These are phyloP conservation scores for Eutrema japonicum DNA, from an alignment of 345 rosid species.

Conservation along the genomic window DNA sequence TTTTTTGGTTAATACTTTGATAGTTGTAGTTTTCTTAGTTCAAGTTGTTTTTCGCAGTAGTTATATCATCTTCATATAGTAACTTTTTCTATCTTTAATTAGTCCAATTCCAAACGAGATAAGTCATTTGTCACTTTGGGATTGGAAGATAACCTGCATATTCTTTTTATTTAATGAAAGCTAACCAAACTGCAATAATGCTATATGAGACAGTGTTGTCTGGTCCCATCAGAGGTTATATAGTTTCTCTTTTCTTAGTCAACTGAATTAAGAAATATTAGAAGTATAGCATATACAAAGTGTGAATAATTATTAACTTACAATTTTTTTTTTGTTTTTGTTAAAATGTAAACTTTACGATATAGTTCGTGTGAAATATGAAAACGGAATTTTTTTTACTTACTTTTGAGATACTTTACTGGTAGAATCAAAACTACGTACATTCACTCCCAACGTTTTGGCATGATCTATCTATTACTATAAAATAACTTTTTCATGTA, in stretches of 20 bases:
- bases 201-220: slow-evolving; percentile 17
- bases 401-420: slow-evolving; percentile 10
- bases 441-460: slow-evolving; percentile 3
- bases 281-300: neutral
- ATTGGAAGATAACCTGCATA: slow-evolving; percentile 27
- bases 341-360: neutral
- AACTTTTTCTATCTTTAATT: neutral
- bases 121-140: slow-evolving; percentile 25
- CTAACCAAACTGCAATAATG: slow-evolving; percentile 43
- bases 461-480: slow-evolving; percentile 6
- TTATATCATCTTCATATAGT: slow-evolving; percentile 11
- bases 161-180: slow-evolving; percentile 18
- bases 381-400: neutral
- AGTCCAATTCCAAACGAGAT: slow-evolving; percentile 12
- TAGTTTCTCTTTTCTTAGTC: slow-evolving; percentile 27
- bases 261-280: slow-evolving; percentile 2
- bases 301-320: neutral
- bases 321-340: neutral
- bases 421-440: neutral
- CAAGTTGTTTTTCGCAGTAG: neutral
- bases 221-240: slow-evolving; percentile 22
- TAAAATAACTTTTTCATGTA: neutral
- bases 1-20: neutral
- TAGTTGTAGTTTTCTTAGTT: neutral
- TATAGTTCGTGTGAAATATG: slow-evolving; percentile 23